Conservation (phyloP, 371 early-diverging fungal genomes). For the Mucor plumbeus region DNA sequence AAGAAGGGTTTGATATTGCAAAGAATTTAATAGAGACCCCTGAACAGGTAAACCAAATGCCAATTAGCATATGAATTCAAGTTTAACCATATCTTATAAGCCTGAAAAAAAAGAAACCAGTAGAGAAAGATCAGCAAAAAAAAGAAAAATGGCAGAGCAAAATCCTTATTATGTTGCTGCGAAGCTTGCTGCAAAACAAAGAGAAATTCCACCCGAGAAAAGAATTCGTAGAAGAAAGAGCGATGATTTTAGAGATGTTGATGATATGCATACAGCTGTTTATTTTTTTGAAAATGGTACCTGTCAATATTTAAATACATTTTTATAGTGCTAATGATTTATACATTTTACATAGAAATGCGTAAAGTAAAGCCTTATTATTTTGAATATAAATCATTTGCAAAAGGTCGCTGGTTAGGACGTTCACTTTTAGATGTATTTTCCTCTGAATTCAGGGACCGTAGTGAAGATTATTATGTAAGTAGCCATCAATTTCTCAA, state of each 20-base stretch:
- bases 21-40: not conserved
- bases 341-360: constrained; percentile 49
- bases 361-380: constrained; percentile 86
- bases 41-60: not conserved
- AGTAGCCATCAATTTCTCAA: not conserved
- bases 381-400: constrained; percentile 78
- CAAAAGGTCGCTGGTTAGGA: constrained; percentile 93
- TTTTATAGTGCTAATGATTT: not conserved
- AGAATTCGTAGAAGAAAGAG: constrained; percentile 12
- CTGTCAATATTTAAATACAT: not conserved
- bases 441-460: constrained; percentile 84
- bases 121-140: constrained; percentile 19
- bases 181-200: constrained; percentile 12
- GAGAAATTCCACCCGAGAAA: constrained; percentile 16
- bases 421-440: constrained; percentile 78
- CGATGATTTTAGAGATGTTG: constrained; percentile 30
- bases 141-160: constrained; percentile 14
- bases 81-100: not conserved
- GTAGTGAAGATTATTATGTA: constrained; percentile 81
- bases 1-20: not conserved
- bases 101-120: constrained; percentile 13
- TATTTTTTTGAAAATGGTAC: constrained; percentile 59
- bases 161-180: constrained; percentile 21
- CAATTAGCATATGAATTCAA: not conserved
- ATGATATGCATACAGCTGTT: constrained; percentile 32